These are phyloP conservation scores for Gentiana straminea DNA, from an alignment of 257 asterid species.

Conservation along the genomic window DNA sequence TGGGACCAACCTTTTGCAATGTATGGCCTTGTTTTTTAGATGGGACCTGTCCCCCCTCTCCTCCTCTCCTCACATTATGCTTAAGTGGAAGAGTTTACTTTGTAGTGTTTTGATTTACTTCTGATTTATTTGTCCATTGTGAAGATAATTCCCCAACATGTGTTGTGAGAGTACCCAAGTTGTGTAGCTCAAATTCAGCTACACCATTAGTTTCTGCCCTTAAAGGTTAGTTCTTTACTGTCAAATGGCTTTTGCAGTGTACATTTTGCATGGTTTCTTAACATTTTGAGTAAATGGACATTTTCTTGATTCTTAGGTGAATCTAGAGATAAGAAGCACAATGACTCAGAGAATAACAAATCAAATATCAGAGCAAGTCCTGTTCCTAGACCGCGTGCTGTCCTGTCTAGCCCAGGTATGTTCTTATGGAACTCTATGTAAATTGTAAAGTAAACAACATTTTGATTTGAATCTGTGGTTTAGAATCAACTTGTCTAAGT, in stretches of 20 bases:
- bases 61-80: no score
- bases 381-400: conserved; percentile 91
- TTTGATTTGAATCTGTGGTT: no score
- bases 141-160: conserved; percentile 60
- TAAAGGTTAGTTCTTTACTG: conserved; percentile 29
- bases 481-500: no score
- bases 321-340: conserved; percentile 21
- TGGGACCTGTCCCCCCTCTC: no score
- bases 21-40: no score
- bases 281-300: neutral
- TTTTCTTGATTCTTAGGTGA: conserved; percentile 22
- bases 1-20: no score
- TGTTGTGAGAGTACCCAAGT: conserved; percentile 53
- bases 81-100: no score
- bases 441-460: neutral
- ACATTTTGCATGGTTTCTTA: conserved; percentile 1
- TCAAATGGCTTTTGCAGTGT: neutral
- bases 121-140: conserved; percentile 3
- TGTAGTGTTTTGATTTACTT: neutral
- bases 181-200: conserved; percentile 40
- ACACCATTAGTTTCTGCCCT: conserved; percentile 23
- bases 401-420: conserved; percentile 85
- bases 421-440: neutral
- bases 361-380: conserved; percentile 39
- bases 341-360: conserved; percentile 25